Conservation (phyloP, 352 stramenopile genomes). For the Blastocystis sp. region DNA sequence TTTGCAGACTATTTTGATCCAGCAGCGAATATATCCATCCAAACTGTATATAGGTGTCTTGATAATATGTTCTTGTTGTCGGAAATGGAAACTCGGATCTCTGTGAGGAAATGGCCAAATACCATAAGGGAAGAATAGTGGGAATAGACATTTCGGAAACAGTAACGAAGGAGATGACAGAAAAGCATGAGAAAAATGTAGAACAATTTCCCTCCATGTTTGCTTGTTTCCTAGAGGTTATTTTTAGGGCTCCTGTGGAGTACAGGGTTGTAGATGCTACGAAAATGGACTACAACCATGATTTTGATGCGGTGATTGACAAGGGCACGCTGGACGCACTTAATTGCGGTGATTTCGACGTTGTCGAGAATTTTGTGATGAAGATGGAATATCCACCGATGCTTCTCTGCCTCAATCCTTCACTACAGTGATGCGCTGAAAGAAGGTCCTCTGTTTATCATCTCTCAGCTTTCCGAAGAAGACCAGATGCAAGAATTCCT, state of each 20-base stretch:
- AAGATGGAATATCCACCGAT: slow-evolving; percentile 42
- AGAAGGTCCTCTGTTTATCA: slow-evolving; percentile 24
- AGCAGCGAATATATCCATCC: slow-evolving; percentile 31
- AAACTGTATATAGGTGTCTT: background rate
- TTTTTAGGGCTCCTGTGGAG: slow-evolving; percentile 8
- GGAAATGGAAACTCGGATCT: slow-evolving; percentile 46
- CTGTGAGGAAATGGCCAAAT: slow-evolving; percentile 53
- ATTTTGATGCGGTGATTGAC: slow-evolving; percentile 31
- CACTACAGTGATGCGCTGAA: background rate
- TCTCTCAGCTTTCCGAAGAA: slow-evolving; percentile 10
- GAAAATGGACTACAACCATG: background rate
- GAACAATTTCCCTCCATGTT: background rate
- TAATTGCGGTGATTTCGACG: slow-evolving; percentile 25
- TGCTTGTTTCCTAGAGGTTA: background rate
- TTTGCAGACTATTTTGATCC: slow-evolving; percentile 33
- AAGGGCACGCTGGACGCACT: slow-evolving; percentile 54
- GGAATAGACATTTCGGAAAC: slow-evolving; percentile 59
- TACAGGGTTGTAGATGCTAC: slow-evolving; percentile 29
- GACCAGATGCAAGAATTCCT: slow-evolving; percentile 40
- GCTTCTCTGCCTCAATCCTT: background rate
- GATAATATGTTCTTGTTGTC: slow-evolving; percentile 22
- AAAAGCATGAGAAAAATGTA: background rate
- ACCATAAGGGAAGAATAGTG: slow-evolving; percentile 24
- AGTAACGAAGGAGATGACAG: slow-evolving; percentile 44
- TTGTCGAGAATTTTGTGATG: slow-evolving; percentile 13